Conservation (phyloP, 2,329 filamentous ascomycete genomes). For the Microthyrium microscopicum region DNA sequence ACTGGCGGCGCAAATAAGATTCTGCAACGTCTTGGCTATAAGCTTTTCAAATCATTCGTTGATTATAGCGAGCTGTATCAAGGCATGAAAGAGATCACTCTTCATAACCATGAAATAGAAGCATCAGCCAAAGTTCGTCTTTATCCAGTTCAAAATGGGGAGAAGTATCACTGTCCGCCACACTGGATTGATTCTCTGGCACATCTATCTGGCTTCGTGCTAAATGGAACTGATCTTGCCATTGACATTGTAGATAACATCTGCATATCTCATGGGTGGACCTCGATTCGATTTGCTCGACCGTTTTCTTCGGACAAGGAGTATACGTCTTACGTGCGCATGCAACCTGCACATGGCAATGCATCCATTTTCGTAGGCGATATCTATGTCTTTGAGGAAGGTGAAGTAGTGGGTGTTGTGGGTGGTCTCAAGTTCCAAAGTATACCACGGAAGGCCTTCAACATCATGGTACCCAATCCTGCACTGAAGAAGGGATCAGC, state of each 20-base stretch:
- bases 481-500: constrained; percentile 21
- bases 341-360: constrained; percentile 38
- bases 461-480: constrained; percentile 47
- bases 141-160: constrained; percentile 3
- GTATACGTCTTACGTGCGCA: constrained; percentile 44
- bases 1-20: not conserved
- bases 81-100: constrained; percentile 12
- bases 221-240: constrained; percentile 14
- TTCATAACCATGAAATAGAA: constrained; percentile 12
- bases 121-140: constrained; percentile 10
- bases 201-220: constrained; percentile 3
- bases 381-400: constrained; percentile 41
- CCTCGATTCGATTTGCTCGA: constrained; percentile 39
- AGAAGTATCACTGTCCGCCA: constrained; percentile 9
- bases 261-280: constrained; percentile 46
- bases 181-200: constrained; percentile 4
- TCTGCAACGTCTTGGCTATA: constrained; percentile 12
- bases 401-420: constrained; percentile 39
- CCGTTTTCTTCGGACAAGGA: constrained; percentile 33
- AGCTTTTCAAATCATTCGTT: constrained; percentile 13
- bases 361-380: constrained; percentile 34
- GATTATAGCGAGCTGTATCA: constrained; percentile 13
- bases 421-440: constrained; percentile 49
- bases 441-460: constrained; percentile 48
- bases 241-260: constrained; percentile 42